Conservation (phyloP, 2,329 filamentous ascomycete species). For the Aureobasidium sp. region DNA sequence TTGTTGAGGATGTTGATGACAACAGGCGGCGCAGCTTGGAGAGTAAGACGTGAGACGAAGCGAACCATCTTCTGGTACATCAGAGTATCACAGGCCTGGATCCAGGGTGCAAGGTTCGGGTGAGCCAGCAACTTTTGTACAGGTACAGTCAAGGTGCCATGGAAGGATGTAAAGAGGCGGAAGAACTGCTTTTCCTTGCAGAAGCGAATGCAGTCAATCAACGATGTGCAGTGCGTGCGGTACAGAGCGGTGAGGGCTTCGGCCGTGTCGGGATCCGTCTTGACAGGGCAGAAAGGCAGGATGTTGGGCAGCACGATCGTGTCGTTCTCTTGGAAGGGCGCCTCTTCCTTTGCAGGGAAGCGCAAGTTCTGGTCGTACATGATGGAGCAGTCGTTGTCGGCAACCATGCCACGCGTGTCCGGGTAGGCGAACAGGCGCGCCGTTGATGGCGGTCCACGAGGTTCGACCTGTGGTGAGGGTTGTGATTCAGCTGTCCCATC, state of each 20-base stretch:
- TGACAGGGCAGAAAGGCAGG: conserved; percentile 67
- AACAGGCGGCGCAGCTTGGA: conserved; percentile 83
- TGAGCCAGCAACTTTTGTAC: conserved; percentile 88
- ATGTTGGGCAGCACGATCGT: conserved; percentile 79
- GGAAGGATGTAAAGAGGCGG: conserved; percentile 88
- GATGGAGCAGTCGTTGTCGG: conserved; percentile 34
- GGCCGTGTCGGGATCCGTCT: conserved; percentile 80
- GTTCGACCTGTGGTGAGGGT: conserved; percentile 23
- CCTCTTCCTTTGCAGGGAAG: conserved; percentile 54
- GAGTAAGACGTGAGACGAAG: conserved; percentile 78
- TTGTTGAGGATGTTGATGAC: conserved; percentile 82
- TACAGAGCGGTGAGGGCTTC: conserved; percentile 83
- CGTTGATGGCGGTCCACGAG: conserved; percentile 35
- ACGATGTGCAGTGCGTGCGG: conserved; percentile 86
- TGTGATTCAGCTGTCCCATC: conserved; percentile 23
- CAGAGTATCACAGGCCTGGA: conserved; percentile 88
- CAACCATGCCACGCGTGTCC: conserved; percentile 36
- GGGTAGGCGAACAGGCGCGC: conserved; percentile 42
- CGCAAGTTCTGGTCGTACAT: conserved; percentile 57
- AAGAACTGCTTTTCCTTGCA: conserved; percentile 97
- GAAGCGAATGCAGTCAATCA: conserved; percentile 91
- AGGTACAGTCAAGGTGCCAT: conserved; percentile 91
- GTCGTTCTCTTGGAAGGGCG: conserved; percentile 56
- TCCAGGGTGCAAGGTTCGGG: conserved; percentile 78
- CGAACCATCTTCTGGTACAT: conserved; percentile 97